Percentiles rank a stretch among this genome's conserved stretches.
Conservation (phyloP, 2,329 filamentous ascomycete genomes). For the Hymenoscyphus repandus region DNA sequence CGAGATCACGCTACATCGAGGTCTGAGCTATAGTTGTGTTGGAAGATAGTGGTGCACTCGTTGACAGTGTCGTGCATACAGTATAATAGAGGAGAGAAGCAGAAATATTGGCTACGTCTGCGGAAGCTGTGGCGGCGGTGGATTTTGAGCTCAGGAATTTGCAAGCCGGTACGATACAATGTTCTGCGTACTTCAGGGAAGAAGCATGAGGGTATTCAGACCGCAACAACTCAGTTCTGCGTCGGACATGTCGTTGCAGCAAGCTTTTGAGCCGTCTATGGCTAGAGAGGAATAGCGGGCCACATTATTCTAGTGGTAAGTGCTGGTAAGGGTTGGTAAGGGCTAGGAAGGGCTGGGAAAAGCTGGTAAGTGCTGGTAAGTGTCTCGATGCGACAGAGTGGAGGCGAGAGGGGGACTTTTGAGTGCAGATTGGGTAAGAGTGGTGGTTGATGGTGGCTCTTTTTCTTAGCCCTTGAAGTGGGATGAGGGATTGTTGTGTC, state of each 20-base stretch:
- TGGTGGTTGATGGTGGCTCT: neutral
- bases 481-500: slow-evolving; percentile 18
- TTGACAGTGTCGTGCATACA: slow-evolving; percentile 3
- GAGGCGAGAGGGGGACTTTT: neutral
- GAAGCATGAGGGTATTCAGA: slow-evolving; percentile 22
- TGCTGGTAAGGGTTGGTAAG: neutral
- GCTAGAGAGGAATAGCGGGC: neutral
- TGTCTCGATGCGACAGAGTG: neutral
- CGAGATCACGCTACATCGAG: slow-evolving; percentile 20
- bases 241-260: slow-evolving; percentile 11
- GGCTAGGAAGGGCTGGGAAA: slow-evolving; percentile 3
- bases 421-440: neutral
- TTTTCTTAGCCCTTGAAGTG: too few species aligned
- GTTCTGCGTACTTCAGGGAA: slow-evolving; percentile 12
- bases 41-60: neutral
- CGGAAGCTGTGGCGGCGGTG: neutral
- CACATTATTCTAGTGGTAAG: too few species aligned
- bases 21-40: neutral
- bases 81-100: neutral
- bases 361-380: neutral
- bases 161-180: slow-evolving; percentile 1
- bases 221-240: slow-evolving; percentile 8
- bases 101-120: neutral
- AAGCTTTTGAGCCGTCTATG: slow-evolving; percentile 9
- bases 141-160: neutral